Evolutionary conservation across 768 basidiomycete species (phyloP), one percentile per base, ranked within the genome.

Genomic region (Jaapia argillacea): DNA sequence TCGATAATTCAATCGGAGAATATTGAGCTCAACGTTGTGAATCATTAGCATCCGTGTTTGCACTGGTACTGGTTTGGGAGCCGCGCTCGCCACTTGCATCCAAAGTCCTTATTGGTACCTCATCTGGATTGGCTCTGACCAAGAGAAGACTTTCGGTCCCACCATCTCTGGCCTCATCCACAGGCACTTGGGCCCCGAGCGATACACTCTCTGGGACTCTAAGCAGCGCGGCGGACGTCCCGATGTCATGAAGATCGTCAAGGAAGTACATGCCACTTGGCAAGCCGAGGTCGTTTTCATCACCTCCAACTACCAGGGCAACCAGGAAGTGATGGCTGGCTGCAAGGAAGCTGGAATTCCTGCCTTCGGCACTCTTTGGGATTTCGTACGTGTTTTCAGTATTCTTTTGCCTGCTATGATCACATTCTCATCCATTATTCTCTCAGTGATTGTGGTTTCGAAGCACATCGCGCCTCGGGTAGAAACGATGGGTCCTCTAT

Each of bases 81-180:
- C 85, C 31, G 83, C 82, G 3, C 71, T 88, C 31, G 78, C 84
- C 16, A 87, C 85, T 16, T 81, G 81, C 54, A 66, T 85, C n/a
- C 81, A 88, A 55, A 82, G 77, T 14, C 75, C 80, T 4, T 60
- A 79, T 60, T 84, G 81, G 82, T 85, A 75, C 58, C 70, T 85
- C 46, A 85, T 86, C 51, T 86, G 84, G 84, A 43, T 51, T 77
- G 82, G 82, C 42, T 84, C 81, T 44, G 83, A 87, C 54, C 84
- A 87, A 60, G 83, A 84, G 59, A 85, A 81, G 63, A 86, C 85
- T 2, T 88, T 89, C 52, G 86, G 86, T 2, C 79, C 82, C 20
- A 87, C 84, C 16, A 84, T 88, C 48, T 75, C 73, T 48, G 75
- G 76, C 24, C 70, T 88, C 42, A 86, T 88, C 51, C 73, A 75